A percentile compares a stretch with the other conserved stretches of the same genome.
These are phyloP conservation scores for Neoboletus brunneissimus DNA, from an alignment of 768 basidiomycete genomes.

Conservation along the genomic window DNA sequence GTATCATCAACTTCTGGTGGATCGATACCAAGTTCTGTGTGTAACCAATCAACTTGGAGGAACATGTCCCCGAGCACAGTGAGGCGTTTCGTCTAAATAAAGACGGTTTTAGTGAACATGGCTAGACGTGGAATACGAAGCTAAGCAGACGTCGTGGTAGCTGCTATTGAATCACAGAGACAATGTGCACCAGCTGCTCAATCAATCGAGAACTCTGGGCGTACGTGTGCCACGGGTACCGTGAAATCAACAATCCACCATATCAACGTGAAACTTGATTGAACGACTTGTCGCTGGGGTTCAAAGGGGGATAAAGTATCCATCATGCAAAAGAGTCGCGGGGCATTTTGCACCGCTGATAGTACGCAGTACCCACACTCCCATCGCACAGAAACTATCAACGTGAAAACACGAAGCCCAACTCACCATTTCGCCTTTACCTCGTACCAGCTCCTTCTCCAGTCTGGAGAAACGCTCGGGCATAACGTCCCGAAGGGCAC, in stretches of 20 bases:
- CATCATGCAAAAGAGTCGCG: background rate
- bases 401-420: background rate
- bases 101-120: conserved; percentile 1
- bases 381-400: background rate
- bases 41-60: conserved; percentile 77
- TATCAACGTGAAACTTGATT: background rate
- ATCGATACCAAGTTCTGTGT: conserved; percentile 75
- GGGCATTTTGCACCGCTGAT: background rate
- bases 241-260: background rate
- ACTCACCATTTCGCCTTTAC: conserved; percentile 83
- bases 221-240: background rate
- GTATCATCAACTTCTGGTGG: conserved; percentile 55
- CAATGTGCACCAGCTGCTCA: background rate
- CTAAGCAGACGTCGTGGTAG: background rate
- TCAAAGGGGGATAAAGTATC: background rate
- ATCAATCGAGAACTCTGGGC: background rate
- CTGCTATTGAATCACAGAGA: background rate
- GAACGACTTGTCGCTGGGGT: background rate
- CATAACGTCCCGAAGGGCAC: conserved; percentile 64
- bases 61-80: conserved; percentile 60
- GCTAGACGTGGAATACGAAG: background rate
- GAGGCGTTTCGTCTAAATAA: conserved; percentile 61
- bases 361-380: background rate
- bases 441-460: conserved; percentile 81
- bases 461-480: conserved; percentile 77